Evolutionary conservation across 805 yeast genomes (phyloP), one percentile per base, ranked within the genome.

Genomic region (Starmera pachycereana): DNA sequence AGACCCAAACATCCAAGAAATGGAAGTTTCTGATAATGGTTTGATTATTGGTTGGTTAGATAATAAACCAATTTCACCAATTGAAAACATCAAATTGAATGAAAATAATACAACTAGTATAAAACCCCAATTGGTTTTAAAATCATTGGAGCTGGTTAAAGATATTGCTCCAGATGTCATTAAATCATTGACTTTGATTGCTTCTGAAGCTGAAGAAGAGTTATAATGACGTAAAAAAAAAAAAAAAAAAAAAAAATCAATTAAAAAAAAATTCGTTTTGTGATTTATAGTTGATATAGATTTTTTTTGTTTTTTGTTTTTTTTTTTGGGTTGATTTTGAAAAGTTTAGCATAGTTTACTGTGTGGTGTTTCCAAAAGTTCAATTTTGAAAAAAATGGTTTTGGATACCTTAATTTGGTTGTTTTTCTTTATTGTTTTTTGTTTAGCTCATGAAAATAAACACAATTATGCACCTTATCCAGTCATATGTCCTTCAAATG

Each of bases 1-100:
- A 22, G 98, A 90, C 55, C 97, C 98, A 0, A 79, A 94, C 1
- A 64, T 74, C n/a, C 84, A 81, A 43, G 98, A 90, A 58, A 89
- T 85, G 56, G 84, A 78, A 44, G 95, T 89, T 3, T 70, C 88
- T 43, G 96, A 90, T 47, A 81, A 84, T 43, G 96, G 96, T 1
- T 47, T 90, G 16, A 65, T 88, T 36, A 56, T 85, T 4, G 79
- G 89, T 29, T 90, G 81, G 76, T 72, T 74, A 41, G 63, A 78
- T 42, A 78, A 77, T n/a, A 66, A 69, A 42, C 74, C 85, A 1
- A 73, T 78, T 10, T 71, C 95, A 0, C 96, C 97, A 1, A 65
- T 88, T 4, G 70, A 78, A 46, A 78, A 82, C 14, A 58, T 83
- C n/a, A 76, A 79, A 37, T 64, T 86, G 22, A 78, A 78, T 32